Conservation (phyloP, 225 moss, liverwort and hornwort species). For the Climacium dendroides region DNA sequence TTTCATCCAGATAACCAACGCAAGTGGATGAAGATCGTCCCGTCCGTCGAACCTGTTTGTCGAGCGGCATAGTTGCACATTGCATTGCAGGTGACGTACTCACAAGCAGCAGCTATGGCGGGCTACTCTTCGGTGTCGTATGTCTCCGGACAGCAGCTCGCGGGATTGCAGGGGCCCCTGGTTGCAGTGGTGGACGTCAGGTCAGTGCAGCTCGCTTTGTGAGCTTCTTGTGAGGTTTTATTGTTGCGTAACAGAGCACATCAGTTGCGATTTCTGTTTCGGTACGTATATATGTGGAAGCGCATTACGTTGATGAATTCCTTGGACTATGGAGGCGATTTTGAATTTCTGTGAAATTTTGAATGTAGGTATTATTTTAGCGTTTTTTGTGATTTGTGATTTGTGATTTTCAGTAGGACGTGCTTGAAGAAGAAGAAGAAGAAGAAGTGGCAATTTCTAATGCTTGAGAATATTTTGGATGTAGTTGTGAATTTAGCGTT, state of each 20-base stretch:
- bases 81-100: neutral
- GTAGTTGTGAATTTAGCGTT: neutral
- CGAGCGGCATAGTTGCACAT: neutral
- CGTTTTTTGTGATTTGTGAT: neutral
- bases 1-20: neutral
- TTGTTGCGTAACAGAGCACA: neutral
- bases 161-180: constrained; percentile 11
- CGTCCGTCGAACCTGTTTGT: neutral
- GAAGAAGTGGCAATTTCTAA: neutral
- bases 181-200: constrained; percentile 71
- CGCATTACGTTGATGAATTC: neutral
- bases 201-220: neutral
- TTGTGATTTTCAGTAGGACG: neutral
- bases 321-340: neutral
- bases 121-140: constrained; percentile 4
- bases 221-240: neutral
- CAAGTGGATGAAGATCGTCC: neutral
- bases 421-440: neutral
- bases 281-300: neutral
- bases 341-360: neutral
- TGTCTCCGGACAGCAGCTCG: constrained; percentile 26
- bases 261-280: neutral
- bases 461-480: neutral
- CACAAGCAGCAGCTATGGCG: constrained; percentile 22
- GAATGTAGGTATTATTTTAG: neutral